Evolutionary conservation across 768 basidiomycete genomes (phyloP), one percentile per base, ranked within the genome.

Genomic region (Phylloporus sp.): DNA sequence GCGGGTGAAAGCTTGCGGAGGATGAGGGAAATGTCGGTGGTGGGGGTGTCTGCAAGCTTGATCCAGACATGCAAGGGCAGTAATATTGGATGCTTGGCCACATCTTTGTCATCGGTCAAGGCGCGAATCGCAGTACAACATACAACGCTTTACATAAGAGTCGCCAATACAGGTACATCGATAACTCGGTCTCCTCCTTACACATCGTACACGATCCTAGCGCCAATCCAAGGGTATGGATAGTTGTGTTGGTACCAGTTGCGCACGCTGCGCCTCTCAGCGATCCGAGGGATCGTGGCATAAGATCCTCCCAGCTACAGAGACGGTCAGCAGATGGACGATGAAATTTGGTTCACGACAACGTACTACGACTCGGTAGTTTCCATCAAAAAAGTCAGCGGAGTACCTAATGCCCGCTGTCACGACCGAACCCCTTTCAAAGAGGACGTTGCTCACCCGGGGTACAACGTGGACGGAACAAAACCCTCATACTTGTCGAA

Each of bases 211-310:
- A 65, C 84, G 14, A 87, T 66, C 20, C 84, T 67, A 5, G 78
- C 96, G 17, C 90, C 88, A 42, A 84, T 74, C 83, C 92, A 97
- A 3, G 92, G 71, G 63, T 88, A 98, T 1, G 86, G 82, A 53
- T 99, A 98, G 60, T 86, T 91, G 54, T 80, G 75, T 67, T 94
- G 91, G 66, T 90, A 94, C 79, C 84, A 97, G 72, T 98, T 99
- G 47, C 90, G 76, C 61, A 95, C 64, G 4, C 82, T 76, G 40
- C 79, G 75, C 35, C 94, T 74, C 54, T 83, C 84, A 0, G 86
- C 80, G 33, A 95, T 77, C 23, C 84, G 80, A 6, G 93, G 91
- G 46, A 88, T 79, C 6, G 92, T 93, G 0, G 80, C 86, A 61
- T 80, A 97, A 6, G 90, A 93, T 15, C 90, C 95, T 32, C 95